Base-by-base conservation (phyloP, 352 stramenopile genomes). In the Pythium rishiriense region DNA sequence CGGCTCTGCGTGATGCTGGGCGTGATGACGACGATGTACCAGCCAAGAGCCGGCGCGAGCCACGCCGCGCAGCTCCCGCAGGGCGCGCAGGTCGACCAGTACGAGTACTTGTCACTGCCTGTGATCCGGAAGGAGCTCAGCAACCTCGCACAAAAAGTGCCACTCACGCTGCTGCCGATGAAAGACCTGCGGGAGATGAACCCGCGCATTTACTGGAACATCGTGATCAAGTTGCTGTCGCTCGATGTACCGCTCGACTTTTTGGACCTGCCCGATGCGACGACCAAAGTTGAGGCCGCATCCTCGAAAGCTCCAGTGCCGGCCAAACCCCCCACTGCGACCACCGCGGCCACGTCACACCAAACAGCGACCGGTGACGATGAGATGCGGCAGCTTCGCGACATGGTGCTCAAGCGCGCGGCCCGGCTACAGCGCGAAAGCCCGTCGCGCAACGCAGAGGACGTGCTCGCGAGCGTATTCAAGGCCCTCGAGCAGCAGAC, bases 161-260 rank as follows among this genome's bases (percentile, higher is more conserved):
- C 73, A 24, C 63, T 85, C n/a, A 64, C 70, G 52, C 65, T 78
- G 49, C 57, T 85, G 39, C 53, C 66, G 1, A 76, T 82, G 74
- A 55, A 62, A 3, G 63, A 79, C 26, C 29, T 85, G 28, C 66
- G 72, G 2, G 59, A 63, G 11, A 24, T 66, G n/a, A 75, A 82
- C 41, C 66, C 75, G 0, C 70, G 72, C 8, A 80, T 84, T 33
- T 86, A 86, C 63, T 86, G 78, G 78, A 86, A 86, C 54, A 73
- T 86, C 17, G 73, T 84, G 17, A 68, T 86, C 28, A 84, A 86
- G 66, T 37, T 83, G 26, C 64, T 86, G 28, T 68, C 70, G 49
- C 61, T 86, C 4, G 68, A 69, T 17, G 76, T 71, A 22, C 72
- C 75, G 21, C 35, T 86, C 9, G 64, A 82, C 58, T 83, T 84